These are phyloP conservation scores for Venturiaceae sp. DNA, from an alignment of 2,329 filamentous ascomycete species.

Conservation along the genomic window DNA sequence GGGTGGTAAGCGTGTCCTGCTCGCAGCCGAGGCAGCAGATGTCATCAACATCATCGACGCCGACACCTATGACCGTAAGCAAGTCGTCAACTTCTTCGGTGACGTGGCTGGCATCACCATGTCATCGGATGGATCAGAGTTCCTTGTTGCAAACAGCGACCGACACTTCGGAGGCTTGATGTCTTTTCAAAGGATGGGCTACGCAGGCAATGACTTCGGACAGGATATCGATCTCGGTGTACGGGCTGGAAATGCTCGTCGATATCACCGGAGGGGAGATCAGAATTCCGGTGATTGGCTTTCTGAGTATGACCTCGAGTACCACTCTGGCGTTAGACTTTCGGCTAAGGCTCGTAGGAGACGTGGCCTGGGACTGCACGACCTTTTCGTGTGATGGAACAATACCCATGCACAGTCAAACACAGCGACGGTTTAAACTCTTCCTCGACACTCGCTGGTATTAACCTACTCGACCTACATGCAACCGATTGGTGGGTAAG, in stretches of 20 bases:
- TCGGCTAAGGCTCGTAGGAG: constrained; percentile 7
- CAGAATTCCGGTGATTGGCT: constrained; percentile 7
- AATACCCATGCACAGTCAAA: background rate
- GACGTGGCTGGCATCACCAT: constrained; percentile 62
- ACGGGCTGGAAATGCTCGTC: background rate
- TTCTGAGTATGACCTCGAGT: constrained; percentile 4
- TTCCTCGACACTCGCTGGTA: background rate
- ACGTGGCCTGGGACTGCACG: background rate
- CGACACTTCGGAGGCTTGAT: constrained; percentile 55
- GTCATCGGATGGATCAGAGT: constrained; percentile 54
- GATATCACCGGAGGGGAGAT: background rate
- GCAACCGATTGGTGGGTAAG: no score
- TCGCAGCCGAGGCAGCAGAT: constrained; percentile 69
- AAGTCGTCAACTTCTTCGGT: constrained; percentile 65
- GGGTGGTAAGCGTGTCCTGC: constrained; percentile 54
- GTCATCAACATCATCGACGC: constrained; percentile 62
- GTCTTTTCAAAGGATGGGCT: constrained; percentile 24
- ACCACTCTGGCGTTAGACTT: constrained; percentile 1
- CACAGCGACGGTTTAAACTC: background rate
- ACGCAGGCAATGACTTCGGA: background rate
- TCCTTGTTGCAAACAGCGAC: constrained; percentile 63
- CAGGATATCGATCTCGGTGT: background rate
- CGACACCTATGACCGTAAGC: constrained; percentile 51
- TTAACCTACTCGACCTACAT: background rate
- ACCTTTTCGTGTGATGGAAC: background rate